Evolutionary conservation across 2,329 filamentous ascomycete species (phyloP).

Genomic region (Cordyceps tenuipes): DNA sequence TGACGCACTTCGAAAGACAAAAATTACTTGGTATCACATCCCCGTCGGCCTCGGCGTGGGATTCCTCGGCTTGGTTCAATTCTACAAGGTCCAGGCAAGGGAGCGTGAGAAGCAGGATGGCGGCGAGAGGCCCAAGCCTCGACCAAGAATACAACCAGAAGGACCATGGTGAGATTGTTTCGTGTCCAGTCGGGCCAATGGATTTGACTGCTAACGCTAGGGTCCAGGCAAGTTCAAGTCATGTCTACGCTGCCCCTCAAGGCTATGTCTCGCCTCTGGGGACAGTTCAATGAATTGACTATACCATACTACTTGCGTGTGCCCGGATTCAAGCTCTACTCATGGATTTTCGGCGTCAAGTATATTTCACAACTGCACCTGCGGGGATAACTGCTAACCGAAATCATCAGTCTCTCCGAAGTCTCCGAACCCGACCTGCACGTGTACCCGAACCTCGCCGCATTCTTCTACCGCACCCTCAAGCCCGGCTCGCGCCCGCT

Average conservation of each 20-base stretch:
- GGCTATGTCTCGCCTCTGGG: conserved; percentile 82
- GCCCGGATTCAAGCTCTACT: conserved; percentile 86
- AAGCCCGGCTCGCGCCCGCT: conserved; percentile 83
- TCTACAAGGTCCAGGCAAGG: conserved; percentile 63
- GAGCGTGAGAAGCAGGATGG: conserved; percentile 42
- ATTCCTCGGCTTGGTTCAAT: conserved; percentile 74
- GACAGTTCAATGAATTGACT: conserved; percentile 79
- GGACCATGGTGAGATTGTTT: conserved; percentile 61
- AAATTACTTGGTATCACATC: conserved; percentile 82
- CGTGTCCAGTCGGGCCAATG: not conserved
- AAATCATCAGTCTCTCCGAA: conserved; percentile 58
- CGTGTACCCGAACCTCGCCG: conserved; percentile 82
- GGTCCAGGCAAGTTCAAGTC: conserved; percentile 67
- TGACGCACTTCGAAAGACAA: conserved; percentile 41
- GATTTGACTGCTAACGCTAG: not conserved
- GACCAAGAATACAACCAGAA: conserved; percentile 62
- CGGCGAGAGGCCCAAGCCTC: conserved; percentile 35
- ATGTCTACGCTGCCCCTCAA: conserved; percentile 92
- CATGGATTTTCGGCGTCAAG: conserved; percentile 85
- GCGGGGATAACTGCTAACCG: not conserved
- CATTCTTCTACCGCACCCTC: conserved; percentile 93
- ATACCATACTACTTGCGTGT: conserved; percentile 83
- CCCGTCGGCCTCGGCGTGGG: conserved; percentile 78
- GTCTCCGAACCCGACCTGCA: conserved; percentile 82
- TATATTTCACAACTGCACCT: conserved; percentile 21